Base-by-base conservation (phyloP, 2,329 filamentous ascomycete genomes). In the Lachnellula hyalina region DNA sequence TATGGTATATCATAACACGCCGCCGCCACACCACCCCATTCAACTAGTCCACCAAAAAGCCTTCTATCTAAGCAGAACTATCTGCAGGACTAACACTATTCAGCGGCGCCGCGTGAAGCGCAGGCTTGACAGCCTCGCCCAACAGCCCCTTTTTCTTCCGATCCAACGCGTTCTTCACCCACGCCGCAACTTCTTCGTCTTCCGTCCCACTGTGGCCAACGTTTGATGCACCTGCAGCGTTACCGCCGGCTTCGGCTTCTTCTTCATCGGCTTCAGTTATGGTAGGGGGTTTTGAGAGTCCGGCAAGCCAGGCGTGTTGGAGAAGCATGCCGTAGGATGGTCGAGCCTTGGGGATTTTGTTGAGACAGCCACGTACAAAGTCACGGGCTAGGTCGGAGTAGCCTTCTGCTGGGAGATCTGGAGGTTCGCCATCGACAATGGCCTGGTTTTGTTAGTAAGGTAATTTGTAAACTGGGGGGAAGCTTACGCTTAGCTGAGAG, bases 381-480 rank as follows among this genome's bases (percentile, higher is more conserved):
- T 93, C 87, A 53, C 85, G 86, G 2, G 93, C 90, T 5, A 82
- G 79, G 53, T 87, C 81, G 0, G 92, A 94, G 70, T 89, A 99
- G 25, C 83, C 85, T 53, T 88, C 82, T 5, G 79, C 76, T 0
- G 94, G 94, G 34, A 99, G 83, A 66, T 88, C 85, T 11, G 94
- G 94, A 14, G 94, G 90, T n/a, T 96, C 91, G 49, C 94, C 94
- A 69, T 97, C 90, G 36, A 99, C 94, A 68, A 99, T 99, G 53
- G 94, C 94, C 94, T 99, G 63, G 25, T 28, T 23, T 7, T 35
- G 8, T 46, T 44, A 49, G 54, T 53, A 62, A 54, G 28, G 35
- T 25, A 8, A 5, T 5, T 11, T n/a, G 15, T 15, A 5, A 23
- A 14, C 48, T 45, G 12, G 11, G 17, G 28, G 12, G 21, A 35